Percentiles rank a stretch among this genome's conserved stretches.
These are phyloP conservation scores for Trypanosoma conorhini DNA, from an alignment of 208 protist species.

Conservation along the genomic window DNA sequence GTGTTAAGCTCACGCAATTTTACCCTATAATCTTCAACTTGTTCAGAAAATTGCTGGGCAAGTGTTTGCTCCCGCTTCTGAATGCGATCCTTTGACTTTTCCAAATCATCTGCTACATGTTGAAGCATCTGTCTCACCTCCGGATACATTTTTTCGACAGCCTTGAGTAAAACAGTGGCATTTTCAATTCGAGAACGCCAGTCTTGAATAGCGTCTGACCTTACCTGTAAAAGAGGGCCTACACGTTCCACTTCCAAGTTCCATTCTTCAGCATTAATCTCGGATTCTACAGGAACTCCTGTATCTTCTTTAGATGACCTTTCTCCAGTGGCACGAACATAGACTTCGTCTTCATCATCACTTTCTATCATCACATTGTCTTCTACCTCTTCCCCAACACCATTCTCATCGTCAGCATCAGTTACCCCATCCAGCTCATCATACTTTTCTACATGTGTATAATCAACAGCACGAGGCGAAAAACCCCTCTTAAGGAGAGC, in stretches of 20 bases:
- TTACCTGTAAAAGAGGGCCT: slow-evolving; percentile 78
- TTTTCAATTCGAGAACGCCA: slow-evolving; percentile 87
- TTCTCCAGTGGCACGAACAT: slow-evolving; percentile 50
- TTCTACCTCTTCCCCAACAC: slow-evolving; percentile 60
- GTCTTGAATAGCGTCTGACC: slow-evolving; percentile 56
- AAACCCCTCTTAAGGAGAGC: slow-evolving; percentile 64
- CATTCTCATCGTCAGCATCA: slow-evolving; percentile 69
- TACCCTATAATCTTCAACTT: slow-evolving; percentile 88
- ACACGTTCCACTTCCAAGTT: slow-evolving; percentile 89
- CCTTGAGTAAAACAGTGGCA: slow-evolving; percentile 77
- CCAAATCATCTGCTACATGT: slow-evolving; percentile 78
- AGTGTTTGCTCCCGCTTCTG: slow-evolving; percentile 91
- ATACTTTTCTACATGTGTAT: slow-evolving; percentile 74
- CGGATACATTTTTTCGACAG: slow-evolving; percentile 90
- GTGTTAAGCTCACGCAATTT: slow-evolving; percentile 87
- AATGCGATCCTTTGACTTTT: slow-evolving; percentile 85
- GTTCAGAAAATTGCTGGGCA: slow-evolving; percentile 88
- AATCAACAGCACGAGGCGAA: slow-evolving; percentile 68
- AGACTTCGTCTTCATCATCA: slow-evolving; percentile 86
- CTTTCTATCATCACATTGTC: slow-evolving; percentile 89
- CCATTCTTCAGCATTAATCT: slow-evolving; percentile 86
- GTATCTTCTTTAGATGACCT: slow-evolving; percentile 42
- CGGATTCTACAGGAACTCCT: slow-evolving; percentile 47
- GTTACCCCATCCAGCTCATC: slow-evolving; percentile 76
- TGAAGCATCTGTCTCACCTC: slow-evolving; percentile 87